Conservation (phyloP, 2,329 filamentous ascomycete genomes). For the Aspergillus versicolor region DNA sequence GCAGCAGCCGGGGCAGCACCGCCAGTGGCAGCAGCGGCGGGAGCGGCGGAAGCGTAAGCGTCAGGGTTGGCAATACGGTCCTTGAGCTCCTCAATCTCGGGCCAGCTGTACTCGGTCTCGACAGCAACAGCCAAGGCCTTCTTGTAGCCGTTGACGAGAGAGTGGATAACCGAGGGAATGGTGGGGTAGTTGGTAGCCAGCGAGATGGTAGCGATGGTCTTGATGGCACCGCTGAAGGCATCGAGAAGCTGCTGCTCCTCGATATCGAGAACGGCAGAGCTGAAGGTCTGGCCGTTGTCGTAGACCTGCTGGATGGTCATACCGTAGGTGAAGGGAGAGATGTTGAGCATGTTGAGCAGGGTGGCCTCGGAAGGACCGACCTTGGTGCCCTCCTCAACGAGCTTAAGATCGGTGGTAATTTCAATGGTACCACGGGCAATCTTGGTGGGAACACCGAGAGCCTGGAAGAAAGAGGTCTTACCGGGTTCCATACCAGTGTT, state of each 20-base stretch:
- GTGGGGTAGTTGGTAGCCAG: constrained; percentile 94
- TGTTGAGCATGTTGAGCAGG: constrained; percentile 99
- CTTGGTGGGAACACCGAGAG: constrained; percentile 99
- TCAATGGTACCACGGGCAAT: constrained; percentile 99
- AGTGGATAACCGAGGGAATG: constrained; percentile 93
- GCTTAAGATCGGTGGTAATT: constrained; percentile 97
- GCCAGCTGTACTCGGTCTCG: constrained; percentile 88
- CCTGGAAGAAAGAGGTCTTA: constrained; percentile 99
- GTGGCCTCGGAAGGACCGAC: constrained; percentile 99
- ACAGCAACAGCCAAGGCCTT: constrained; percentile 83
- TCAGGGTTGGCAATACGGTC: constrained; percentile 99
- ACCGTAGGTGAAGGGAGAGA: constrained; percentile 99
- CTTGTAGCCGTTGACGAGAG: constrained; percentile 97
- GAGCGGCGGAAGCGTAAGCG: constrained; percentile 82
- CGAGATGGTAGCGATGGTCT: constrained; percentile 85
- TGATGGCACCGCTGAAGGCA: constrained; percentile 76
- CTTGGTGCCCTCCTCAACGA: constrained; percentile 88
- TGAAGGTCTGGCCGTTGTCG: constrained; percentile 94
- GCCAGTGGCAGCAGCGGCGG: constrained; percentile 63
- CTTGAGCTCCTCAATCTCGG: constrained; percentile 96
- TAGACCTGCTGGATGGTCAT: constrained; percentile 97
- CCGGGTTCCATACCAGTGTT: constrained; percentile 99
- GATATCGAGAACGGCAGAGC: constrained; percentile 82
- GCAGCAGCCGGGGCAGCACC: constrained; percentile 53
- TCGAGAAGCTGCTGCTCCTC: constrained; percentile 90